Base-by-base conservation (phyloP, 1,284 basidiomycete genomes). In the Microbotryum lychnidis-dioicae region DNA sequence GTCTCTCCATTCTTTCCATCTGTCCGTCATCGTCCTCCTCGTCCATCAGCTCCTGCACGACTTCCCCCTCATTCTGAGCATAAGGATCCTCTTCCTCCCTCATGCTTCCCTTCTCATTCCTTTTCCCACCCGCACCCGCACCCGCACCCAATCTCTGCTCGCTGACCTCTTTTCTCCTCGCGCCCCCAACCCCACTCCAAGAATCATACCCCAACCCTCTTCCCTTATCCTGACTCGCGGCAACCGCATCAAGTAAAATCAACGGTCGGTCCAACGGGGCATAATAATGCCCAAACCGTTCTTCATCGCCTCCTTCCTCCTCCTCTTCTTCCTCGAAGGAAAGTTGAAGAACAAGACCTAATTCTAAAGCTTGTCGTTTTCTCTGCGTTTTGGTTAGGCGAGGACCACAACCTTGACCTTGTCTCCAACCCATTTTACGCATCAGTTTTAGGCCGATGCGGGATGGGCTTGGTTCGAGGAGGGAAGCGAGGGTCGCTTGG, bases 351-450 rank as follows among this genome's bases (percentile, higher is more conserved):
- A 47, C 50, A 21, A 72, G 3, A 44, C 71, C 61, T 53, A 55
- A 58, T 59, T 68, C 73, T 54, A 8, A 29, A 23, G 71, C 71
- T 44, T 92, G 89, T 20, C 83, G 78, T 67, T 81, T 83, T 46
- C 87, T 82, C 72, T 89, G 85, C 46, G 83, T 80, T 60, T 87
- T 82, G 2, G 89, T 85, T n/a, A 97, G 79, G 8, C 92, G 83
- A 1, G 92, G 91, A 0, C 94, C 94, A 29, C 97, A 83, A 6
- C 92, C 94, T 75, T 96, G 91, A 0, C 93, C 94, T 0, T 85
- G 77, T 60, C 86, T 81, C 94, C 94, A 97, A 0, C 94, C 94
- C 85, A 97, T 94, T 75, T 91, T 92, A 76, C 86, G 86, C 54
- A 98, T 80, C 5, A 97, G 83, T 37, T 84, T 82, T 9, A 87